These are phyloP conservation scores for Aspergillus saccharolyticus DNA, from an alignment of 495 filamentous ascomycete genomes.

Conservation along the genomic window DNA sequence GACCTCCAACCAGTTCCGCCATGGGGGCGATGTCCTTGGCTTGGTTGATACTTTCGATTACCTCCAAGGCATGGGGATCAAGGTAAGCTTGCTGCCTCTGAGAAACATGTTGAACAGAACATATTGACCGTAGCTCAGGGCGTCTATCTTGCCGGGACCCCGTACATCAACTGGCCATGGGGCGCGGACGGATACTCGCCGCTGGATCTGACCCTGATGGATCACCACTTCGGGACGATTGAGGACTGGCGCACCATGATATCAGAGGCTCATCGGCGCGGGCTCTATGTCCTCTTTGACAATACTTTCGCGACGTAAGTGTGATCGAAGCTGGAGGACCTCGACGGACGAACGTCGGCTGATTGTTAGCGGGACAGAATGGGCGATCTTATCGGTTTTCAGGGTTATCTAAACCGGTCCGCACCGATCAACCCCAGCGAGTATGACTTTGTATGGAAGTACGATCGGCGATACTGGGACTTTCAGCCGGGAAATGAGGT, in stretches of 20 bases:
- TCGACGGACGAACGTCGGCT: background rate
- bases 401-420: conserved; percentile 57
- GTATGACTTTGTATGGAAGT: conserved; percentile 55
- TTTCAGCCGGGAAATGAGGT: conserved; percentile 55
- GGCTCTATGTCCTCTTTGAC: conserved; percentile 66
- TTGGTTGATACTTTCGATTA: conserved; percentile 63
- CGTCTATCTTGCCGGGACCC: conserved; percentile 62
- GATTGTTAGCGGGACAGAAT: conserved; percentile 28
- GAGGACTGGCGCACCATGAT: conserved; percentile 56
- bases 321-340: background rate
- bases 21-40: conserved; percentile 65
- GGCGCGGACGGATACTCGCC: conserved; percentile 60
- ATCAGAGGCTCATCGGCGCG: conserved; percentile 55
- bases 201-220: conserved; percentile 62
- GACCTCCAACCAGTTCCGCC: conserved; percentile 62
- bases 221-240: conserved; percentile 61
- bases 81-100: conserved; percentile 31
- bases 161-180: conserved; percentile 68
- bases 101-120: background rate
- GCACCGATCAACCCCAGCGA: conserved; percentile 53
- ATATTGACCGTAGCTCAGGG: conserved; percentile 29
- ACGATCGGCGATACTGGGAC: conserved; percentile 52
- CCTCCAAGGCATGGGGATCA: conserved; percentile 68
- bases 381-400: conserved; percentile 63
- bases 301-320: conserved; percentile 64